Evolutionary conservation across 2,329 filamentous ascomycete species (phyloP).

Genomic region (Knufia fluminis): DNA sequence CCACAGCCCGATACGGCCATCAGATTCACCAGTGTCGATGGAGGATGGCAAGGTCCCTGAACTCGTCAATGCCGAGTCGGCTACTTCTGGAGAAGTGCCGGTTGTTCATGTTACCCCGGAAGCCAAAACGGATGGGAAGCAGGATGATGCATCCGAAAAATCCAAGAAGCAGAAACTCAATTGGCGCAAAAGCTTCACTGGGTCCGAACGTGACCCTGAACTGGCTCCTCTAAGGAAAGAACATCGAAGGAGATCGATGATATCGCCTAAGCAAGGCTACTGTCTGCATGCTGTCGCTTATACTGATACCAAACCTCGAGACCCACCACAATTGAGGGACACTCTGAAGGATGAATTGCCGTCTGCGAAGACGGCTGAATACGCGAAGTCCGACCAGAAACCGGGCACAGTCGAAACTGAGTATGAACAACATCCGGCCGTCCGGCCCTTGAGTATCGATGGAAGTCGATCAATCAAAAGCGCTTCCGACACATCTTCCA

Average conservation of each 20-base stretch:
- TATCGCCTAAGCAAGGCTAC: constrained; percentile 2
- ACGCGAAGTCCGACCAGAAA: constrained; percentile 3
- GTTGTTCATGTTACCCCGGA: constrained; percentile 16
- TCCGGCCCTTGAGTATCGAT: constrained; percentile 15
- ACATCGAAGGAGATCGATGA: constrained; percentile 2
- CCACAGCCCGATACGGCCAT: constrained; percentile 15
- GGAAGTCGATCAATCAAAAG: not conserved
- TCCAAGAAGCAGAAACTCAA: constrained; percentile 14
- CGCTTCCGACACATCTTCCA: not conserved
- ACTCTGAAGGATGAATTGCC: constrained; percentile 9
- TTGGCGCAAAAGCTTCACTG: constrained; percentile 4
- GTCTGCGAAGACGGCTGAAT: constrained; percentile 2
- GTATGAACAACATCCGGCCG: constrained; percentile 14
- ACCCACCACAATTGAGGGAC: not conserved
- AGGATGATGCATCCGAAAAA: constrained; percentile 3
- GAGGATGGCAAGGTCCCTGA: constrained; percentile 8
- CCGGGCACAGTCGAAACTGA: constrained; percentile 4
- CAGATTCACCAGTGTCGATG: constrained; percentile 21
- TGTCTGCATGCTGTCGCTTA: constrained; percentile 7
- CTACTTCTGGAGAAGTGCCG: constrained; percentile 12
- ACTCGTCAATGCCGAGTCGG: not conserved
- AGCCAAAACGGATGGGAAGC: constrained; percentile 12
- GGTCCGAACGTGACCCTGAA: not conserved
- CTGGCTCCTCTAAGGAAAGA: not conserved
- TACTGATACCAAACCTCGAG: constrained; percentile 7